These are phyloP conservation scores for Leishmania martiniquensis DNA, from an alignment of 208 protist genomes.

Conservation along the genomic window DNA sequence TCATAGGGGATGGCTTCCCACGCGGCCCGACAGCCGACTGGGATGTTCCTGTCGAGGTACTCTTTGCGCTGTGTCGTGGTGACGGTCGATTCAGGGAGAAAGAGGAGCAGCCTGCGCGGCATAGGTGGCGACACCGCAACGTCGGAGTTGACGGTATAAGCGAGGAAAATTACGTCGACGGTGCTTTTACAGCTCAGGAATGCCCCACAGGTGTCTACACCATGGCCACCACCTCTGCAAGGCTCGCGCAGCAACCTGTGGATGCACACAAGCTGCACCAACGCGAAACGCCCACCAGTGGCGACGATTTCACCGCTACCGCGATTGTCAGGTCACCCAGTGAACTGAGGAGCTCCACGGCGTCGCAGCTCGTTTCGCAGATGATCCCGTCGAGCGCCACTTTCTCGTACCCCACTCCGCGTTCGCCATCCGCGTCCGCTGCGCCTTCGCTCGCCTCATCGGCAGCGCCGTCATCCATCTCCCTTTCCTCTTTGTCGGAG, in stretches of 20 bases:
- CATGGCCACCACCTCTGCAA: neutral
- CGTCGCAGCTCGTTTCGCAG: neutral
- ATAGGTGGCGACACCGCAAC: neutral
- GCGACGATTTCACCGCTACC: neutral
- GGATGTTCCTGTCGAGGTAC: slow-evolving; percentile 61
- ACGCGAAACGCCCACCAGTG: neutral
- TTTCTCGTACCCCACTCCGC: neutral
- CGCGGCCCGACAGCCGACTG: slow-evolving; percentile 62
- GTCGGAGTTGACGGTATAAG: neutral
- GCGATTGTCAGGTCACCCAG: neutral
- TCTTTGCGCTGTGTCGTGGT: slow-evolving; percentile 32
- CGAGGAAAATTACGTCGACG: neutral
- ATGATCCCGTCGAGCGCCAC: neutral
- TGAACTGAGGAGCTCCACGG: neutral
- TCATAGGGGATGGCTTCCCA: slow-evolving; percentile 42
- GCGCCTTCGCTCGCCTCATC: neutral
- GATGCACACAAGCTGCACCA: neutral
- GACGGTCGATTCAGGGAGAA: neutral
- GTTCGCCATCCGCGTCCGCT: neutral
- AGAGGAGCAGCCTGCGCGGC: neutral
- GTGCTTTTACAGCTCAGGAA: neutral
- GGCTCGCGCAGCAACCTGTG: neutral
- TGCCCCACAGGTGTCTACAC: neutral
- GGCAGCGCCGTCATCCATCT: neutral
- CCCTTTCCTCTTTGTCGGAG: slow-evolving; percentile 5